Evolutionary conservation across 805 yeast genomes (phyloP), one percentile per base, ranked within the genome.

Genomic region (Nakazawaea peltata): DNA sequence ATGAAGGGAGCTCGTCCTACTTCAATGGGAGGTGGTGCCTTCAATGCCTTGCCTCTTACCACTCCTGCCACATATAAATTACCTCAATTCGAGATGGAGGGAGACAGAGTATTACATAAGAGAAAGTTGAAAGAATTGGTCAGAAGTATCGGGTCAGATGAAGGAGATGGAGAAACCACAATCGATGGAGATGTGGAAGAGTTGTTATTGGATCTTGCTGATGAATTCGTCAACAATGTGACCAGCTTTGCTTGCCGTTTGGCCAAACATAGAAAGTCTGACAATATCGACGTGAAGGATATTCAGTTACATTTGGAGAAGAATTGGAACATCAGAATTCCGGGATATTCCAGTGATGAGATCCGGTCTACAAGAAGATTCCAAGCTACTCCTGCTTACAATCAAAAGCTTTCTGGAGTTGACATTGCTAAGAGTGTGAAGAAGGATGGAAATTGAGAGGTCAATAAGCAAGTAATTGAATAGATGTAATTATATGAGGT

Each of bases 111-210:
- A 1, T 63, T 92, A 51, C 81, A 92, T 26, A 92, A 92, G 56
- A 68, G 98, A 34, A 92, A 92, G 54, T 67, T 92, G 45, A 72
- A 83, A 43, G 98, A 92, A 53, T 67, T 92, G 41, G 92, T 92
- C 5, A 75, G 77, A 50, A 75, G 84, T 2, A 83, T 79, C 12
- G 92, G 88, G 5, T 74, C 79, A 2, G 90, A 82, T 53, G 92
- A 81, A 54, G 96, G 95, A 28, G 97, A 90, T 51, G 82, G 90
- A 13, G 94, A 87, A 48, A 78, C 94, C 5, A 70, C 71, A 4
- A 82, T 92, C 39, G 98, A 90, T 56, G 97, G 97, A 19, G 97
- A 92, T 57, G 95, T 86, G 13, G 96, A 88, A 56, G 97, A 90
- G 47, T 61, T 92, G 26, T 61, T 92, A 24, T 65, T 92, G 29